Conservation (phyloP, 768 basidiomycete species). For the Macrolepiota dolichaula region DNA sequence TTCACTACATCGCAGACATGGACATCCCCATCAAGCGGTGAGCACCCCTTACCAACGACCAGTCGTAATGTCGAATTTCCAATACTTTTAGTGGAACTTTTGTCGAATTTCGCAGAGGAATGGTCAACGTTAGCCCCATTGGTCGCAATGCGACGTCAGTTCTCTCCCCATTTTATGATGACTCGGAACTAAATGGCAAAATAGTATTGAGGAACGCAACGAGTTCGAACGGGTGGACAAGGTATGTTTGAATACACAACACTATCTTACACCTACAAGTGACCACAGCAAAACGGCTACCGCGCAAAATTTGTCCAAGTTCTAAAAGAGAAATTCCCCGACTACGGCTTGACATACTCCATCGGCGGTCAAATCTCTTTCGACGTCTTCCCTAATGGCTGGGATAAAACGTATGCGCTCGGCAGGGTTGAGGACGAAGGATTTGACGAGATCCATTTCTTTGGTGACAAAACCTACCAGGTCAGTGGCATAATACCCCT, state of each 20-base stretch:
- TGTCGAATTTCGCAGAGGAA: conserved; percentile 93
- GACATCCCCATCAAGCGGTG: conserved; percentile 94
- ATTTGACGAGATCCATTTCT: conserved; percentile 97
- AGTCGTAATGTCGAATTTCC: not conserved
- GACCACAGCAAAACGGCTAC: conserved; percentile 58
- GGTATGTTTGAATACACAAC: conserved; percentile 32
- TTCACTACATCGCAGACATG: conserved; percentile 90
- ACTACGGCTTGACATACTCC: conserved; percentile 83
- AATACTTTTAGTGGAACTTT: conserved; percentile 78
- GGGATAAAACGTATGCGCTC: conserved; percentile 96
- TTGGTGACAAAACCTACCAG: conserved; percentile 88
- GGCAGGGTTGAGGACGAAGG: conserved; percentile 77
- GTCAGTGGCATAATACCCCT: conserved; percentile 29
- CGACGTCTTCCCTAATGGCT: conserved; percentile 86
- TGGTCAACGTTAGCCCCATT: conserved; percentile 96
- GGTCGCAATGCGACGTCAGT: conserved; percentile 92
- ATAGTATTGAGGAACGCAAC: conserved; percentile 74
- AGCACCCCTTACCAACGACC: conserved; percentile 4
- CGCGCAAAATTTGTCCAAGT: conserved; percentile 73
- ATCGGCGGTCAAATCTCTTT: conserved; percentile 98
- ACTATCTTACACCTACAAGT: not conserved
- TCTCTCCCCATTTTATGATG: not conserved
- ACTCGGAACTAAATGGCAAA: not conserved
- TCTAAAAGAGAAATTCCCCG: conserved; percentile 76
- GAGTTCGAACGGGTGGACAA: conserved; percentile 83